A percentile compares a stretch with the other conserved stretches of the same genome.
phyloP scores from a whole-genome alignment of 2,329 filamentous ascomycete species.

The Sporothrix schenckii region DNA sequence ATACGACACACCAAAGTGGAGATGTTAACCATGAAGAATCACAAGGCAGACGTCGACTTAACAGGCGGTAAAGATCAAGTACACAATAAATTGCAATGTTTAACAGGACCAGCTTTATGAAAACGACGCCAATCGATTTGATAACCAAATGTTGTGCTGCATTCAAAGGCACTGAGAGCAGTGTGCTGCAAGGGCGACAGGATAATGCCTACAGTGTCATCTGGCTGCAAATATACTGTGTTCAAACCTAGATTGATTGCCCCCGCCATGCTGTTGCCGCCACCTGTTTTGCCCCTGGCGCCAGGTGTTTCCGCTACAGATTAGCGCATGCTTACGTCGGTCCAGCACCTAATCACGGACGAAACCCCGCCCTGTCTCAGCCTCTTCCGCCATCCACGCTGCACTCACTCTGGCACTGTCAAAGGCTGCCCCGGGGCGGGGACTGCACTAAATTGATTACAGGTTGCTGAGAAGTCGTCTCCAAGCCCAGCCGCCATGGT shows the following conservation, averaged over 20 bases:
- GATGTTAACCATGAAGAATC: not conserved
- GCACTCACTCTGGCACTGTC: not conserved
- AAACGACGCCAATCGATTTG: not conserved
- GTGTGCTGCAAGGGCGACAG: no score
- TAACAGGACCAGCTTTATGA: not conserved
- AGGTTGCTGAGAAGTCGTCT: slow-evolving; percentile 1
- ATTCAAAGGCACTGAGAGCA: not conserved
- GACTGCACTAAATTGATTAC: slow-evolving; percentile 8
- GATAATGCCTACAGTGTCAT: no score
- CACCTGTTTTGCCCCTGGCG: slow-evolving; percentile 3
- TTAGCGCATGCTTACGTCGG: no score
- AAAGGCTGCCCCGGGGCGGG: not conserved
- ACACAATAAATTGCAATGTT: not conserved
- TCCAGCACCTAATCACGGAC: not conserved
- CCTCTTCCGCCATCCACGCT: not conserved
- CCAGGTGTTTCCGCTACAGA: no score
- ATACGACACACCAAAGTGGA: not conserved
- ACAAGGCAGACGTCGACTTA: no score
- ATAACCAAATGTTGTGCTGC: slow-evolving; percentile 7
- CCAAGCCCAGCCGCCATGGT: not conserved
- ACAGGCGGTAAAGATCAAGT: no score
- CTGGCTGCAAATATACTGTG: no score
- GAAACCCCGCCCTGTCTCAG: slow-evolving; percentile 19
- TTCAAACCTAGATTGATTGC: no score
- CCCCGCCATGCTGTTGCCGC: not conserved